phyloP scores from a whole-genome alignment of 805 yeast genomes.

The Myxozyma sirexii region DNA sequence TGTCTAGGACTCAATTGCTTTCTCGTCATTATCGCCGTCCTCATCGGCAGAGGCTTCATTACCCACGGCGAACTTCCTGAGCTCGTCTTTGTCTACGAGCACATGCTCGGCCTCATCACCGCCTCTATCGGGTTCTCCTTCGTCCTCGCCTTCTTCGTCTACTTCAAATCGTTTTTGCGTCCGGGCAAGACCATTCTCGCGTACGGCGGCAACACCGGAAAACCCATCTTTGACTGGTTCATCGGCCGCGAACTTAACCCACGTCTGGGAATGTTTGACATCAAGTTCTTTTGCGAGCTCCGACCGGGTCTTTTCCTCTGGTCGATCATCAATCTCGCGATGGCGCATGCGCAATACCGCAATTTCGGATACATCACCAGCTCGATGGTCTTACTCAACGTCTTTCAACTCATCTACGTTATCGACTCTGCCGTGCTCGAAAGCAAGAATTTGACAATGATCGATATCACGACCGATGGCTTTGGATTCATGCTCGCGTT shows the following conservation, averaged over 20 bases:
- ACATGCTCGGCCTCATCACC: slow-evolving; percentile 65
- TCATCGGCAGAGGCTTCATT: slow-evolving; percentile 56
- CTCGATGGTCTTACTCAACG: slow-evolving; percentile 68
- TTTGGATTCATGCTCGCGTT: slow-evolving; percentile 95
- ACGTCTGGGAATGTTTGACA: slow-evolving; percentile 77
- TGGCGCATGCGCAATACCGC: slow-evolving; percentile 78
- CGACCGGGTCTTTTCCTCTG: slow-evolving; percentile 93
- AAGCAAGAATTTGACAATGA: slow-evolving; percentile 87
- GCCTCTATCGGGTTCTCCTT: slow-evolving; percentile 67
- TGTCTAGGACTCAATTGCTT: slow-evolving; percentile 46
- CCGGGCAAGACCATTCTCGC: slow-evolving; percentile 75
- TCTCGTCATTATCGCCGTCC: slow-evolving; percentile 46
- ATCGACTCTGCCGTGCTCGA: slow-evolving; percentile 92
- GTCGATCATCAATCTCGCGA: slow-evolving; percentile 71
- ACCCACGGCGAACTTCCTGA: slow-evolving; percentile 56
- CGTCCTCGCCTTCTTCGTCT: slow-evolving; percentile 64
- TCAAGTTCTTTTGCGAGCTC: slow-evolving; percentile 88
- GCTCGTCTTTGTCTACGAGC: slow-evolving; percentile 69
- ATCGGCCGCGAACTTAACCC: slow-evolving; percentile 97
- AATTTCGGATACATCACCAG: slow-evolving; percentile 62
- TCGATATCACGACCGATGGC: slow-evolving; percentile 95
- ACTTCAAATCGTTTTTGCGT: slow-evolving; percentile 61
- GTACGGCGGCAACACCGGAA: slow-evolving; percentile 82
- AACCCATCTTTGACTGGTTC: slow-evolving; percentile 75
- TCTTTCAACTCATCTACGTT: slow-evolving; percentile 78